Percentiles rank a stretch among this genome's conserved stretches.
These are phyloP conservation scores for Gilbertella persicaria DNA, from an alignment of 371 early-diverging fungal species.

Conservation along the genomic window DNA sequence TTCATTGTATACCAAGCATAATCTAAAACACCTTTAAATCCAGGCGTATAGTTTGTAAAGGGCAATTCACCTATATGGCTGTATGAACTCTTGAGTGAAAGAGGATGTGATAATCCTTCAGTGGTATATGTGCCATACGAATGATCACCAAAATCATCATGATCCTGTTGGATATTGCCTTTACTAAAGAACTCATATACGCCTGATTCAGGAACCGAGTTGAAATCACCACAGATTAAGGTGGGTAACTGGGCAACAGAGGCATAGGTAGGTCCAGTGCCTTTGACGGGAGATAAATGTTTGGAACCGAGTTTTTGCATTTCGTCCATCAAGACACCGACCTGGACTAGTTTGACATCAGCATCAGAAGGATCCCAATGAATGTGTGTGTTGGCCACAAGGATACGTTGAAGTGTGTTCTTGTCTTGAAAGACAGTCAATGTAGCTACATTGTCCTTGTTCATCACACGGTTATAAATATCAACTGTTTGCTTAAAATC, in stretches of 20 bases:
- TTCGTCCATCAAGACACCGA: constrained; percentile 93
- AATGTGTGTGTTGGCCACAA: constrained; percentile 93
- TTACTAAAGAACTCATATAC: constrained; percentile 89
- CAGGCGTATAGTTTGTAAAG: constrained; percentile 96
- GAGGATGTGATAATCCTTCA: constrained; percentile 80
- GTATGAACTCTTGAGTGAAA: constrained; percentile 85
- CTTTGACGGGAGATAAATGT: constrained; percentile 34
- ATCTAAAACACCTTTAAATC: constrained; percentile 94
- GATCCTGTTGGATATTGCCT: constrained; percentile 71
- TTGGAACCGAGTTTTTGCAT: constrained; percentile 63
- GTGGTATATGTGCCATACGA: constrained; percentile 87
- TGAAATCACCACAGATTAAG: constrained; percentile 96
- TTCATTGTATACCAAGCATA: constrained; percentile 94
- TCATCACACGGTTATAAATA: constrained; percentile 94
- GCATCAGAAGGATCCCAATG: constrained; percentile 93
- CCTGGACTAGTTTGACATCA: constrained; percentile 98
- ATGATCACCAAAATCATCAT: constrained; percentile 81
- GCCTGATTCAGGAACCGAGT: constrained; percentile 90
- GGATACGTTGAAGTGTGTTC: constrained; percentile 65
- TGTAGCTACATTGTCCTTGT: constrained; percentile 97
- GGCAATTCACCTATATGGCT: constrained; percentile 73
- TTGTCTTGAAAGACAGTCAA: constrained; percentile 85
- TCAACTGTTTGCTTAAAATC: constrained; percentile 91
- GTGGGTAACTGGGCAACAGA: constrained; percentile 57
- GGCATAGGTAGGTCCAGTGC: constrained; percentile 10